A percentile compares a stretch with the other conserved stretches of the same genome.
Conservation (phyloP, 2,329 filamentous ascomycete genomes). For the Plectosphaerella sp. region DNA sequence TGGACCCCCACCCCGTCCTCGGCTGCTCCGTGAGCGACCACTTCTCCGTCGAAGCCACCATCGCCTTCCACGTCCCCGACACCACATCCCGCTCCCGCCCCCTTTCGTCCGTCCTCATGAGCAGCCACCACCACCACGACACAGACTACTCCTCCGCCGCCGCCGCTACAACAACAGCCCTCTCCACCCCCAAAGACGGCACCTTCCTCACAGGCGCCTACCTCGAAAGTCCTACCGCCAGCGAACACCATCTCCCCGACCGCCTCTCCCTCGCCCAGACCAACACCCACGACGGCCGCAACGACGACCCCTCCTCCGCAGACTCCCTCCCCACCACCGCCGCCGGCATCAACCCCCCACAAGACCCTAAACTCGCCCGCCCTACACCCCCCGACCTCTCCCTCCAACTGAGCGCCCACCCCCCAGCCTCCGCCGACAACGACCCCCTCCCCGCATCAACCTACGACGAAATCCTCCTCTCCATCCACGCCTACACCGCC, state of each 20-base stretch:
- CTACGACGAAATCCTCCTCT: constrained; percentile 65
- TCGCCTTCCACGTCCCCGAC: constrained; percentile 44
- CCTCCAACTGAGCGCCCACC: constrained; percentile 23
- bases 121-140: constrained; percentile 8
- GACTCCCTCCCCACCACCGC: constrained; percentile 15
- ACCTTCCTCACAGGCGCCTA: constrained; percentile 23
- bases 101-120: constrained; percentile 16
- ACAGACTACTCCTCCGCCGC: constrained; percentile 5
- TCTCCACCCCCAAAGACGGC: constrained; percentile 14
- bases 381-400: constrained; percentile 15
- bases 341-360: constrained; percentile 5
- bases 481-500: constrained; percentile 62
- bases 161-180: neutral
- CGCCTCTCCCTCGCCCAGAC: constrained; percentile 3
- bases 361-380: neutral
- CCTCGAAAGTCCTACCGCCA: constrained; percentile 31
- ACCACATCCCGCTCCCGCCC: constrained; percentile 11
- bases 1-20: constrained; percentile 72
- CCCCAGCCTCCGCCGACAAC: constrained; percentile 11
- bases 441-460: constrained; percentile 15
- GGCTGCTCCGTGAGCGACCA: constrained; percentile 90
- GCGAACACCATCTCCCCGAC: constrained; percentile 10
- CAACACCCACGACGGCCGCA: neutral
- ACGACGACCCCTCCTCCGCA: constrained; percentile 7
- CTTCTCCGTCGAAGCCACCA: constrained; percentile 81